phyloP scores from a whole-genome alignment of 2,329 filamentous ascomycete species.

The Paecilomyces variotii region DNA sequence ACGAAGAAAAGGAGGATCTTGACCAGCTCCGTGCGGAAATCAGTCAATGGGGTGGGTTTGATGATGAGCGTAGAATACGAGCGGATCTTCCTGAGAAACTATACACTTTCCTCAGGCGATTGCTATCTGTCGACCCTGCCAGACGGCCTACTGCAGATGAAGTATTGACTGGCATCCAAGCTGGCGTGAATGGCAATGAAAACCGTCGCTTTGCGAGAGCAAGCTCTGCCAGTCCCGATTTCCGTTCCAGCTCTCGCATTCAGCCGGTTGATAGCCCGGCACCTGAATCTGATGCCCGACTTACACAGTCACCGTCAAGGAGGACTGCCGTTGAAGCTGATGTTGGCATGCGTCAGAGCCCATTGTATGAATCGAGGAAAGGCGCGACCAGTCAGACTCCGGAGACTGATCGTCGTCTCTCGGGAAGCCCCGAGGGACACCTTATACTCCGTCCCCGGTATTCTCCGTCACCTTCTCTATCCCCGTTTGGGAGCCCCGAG shows the following conservation, averaged over 20 bases:
- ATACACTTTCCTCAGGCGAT: slow-evolving; percentile 72
- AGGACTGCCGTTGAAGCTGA: slow-evolving; percentile 7
- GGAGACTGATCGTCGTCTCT: slow-evolving; percentile 9
- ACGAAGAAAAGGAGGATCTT: slow-evolving; percentile 88
- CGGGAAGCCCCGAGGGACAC: slow-evolving; percentile 21
- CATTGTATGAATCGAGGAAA: slow-evolving; percentile 18
- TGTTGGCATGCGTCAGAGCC: slow-evolving; percentile 17
- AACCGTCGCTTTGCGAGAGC: slow-evolving; percentile 31
- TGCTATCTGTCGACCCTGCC: slow-evolving; percentile 68
- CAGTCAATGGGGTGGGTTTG: slow-evolving; percentile 76
- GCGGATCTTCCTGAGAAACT: slow-evolving; percentile 79
- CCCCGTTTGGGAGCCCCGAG: slow-evolving; percentile 12
- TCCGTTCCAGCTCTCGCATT: slow-evolving; percentile 27
- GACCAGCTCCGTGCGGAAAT: slow-evolving; percentile 82
- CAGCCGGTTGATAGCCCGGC: slow-evolving; percentile 31
- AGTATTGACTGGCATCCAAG: slow-evolving; percentile 69
- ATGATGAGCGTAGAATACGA: slow-evolving; percentile 64
- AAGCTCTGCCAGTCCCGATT: slow-evolving; percentile 23
- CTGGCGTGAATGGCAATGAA: slow-evolving; percentile 47
- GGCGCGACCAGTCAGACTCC: slow-evolving; percentile 7
- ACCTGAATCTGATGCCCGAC: slow-evolving; percentile 15
- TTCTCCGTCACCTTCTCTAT: slow-evolving; percentile 16
- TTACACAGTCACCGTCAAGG: slow-evolving; percentile 22
- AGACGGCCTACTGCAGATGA: slow-evolving; percentile 79
- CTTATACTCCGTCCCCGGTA: slow-evolving; percentile 25